Percentiles rank a stretch among this genome's conserved stretches.
Conservation (phyloP, 78 protist genomes). For the Dictyostelium citrinum region DNA sequence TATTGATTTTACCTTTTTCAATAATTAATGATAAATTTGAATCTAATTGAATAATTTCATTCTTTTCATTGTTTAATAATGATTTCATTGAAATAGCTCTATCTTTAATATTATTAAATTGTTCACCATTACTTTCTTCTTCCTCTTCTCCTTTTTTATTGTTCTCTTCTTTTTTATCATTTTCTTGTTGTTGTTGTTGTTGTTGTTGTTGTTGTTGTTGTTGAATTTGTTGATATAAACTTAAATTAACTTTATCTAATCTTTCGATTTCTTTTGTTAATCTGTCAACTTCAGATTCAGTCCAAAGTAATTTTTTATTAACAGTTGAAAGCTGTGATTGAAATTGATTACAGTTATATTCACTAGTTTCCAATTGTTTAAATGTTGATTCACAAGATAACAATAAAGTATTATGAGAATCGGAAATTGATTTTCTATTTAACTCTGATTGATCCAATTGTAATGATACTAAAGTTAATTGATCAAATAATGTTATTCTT, state of each 20-base stretch:
- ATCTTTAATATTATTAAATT: slow-evolving; percentile 10
- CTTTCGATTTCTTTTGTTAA: slow-evolving; percentile 68
- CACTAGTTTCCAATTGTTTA: slow-evolving; percentile 15
- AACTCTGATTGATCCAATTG: not conserved
- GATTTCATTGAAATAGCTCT: not conserved
- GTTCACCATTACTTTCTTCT: not conserved
- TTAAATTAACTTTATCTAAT: not conserved
- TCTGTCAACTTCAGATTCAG: slow-evolving; percentile 63
- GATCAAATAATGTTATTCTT: not conserved
- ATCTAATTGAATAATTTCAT: slow-evolving; percentile 28
- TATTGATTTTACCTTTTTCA: slow-evolving; percentile 18
- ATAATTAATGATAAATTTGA: not conserved
- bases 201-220: not conserved
- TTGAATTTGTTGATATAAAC: not conserved
- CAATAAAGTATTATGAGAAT: not conserved
- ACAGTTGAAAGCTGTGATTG: slow-evolving; percentile 22
- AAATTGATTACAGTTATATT: slow-evolving; percentile 17
- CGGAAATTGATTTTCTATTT: not conserved
- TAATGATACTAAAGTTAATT: not conserved
- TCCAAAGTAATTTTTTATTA: slow-evolving; percentile 22
- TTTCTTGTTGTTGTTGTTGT: not conserved
- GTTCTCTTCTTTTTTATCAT: not conserved
- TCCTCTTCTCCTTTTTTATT: not conserved
- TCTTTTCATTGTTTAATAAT: not conserved
- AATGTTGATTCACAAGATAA: not conserved